phyloP scores from a whole-genome alignment of 805 yeast species.

The Jamesozyma gamospora region DNA sequence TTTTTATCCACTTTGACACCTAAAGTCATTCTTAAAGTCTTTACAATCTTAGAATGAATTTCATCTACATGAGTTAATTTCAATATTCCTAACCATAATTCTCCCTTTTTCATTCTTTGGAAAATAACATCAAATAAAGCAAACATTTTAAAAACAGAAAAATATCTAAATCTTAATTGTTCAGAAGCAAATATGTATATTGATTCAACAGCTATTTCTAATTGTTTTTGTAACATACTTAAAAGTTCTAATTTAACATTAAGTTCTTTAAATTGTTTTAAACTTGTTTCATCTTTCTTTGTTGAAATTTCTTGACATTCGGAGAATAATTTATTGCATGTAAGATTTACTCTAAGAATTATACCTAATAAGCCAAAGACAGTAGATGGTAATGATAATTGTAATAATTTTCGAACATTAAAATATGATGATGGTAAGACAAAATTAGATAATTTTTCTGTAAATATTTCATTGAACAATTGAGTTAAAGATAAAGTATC shows the following conservation, averaged over 20 bases:
- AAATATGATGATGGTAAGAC: constrained; percentile 15
- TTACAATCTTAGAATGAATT: constrained; percentile 15
- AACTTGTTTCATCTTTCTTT: neutral
- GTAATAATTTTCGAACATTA: constrained; percentile 20
- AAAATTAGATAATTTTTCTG: constrained; percentile 13
- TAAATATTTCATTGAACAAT: constrained; percentile 18
- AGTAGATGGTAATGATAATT: constrained; percentile 21
- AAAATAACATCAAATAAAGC: constrained; percentile 24
- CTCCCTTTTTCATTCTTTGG: constrained; percentile 23
- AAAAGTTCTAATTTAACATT: constrained; percentile 14
- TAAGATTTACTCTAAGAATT: constrained; percentile 19
- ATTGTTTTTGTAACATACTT: constrained; percentile 15
- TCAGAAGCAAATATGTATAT: constrained; percentile 18
- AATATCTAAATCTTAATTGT: constrained; percentile 23
- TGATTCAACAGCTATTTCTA: constrained; percentile 20
- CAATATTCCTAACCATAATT: constrained; percentile 17
- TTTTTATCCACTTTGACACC: constrained; percentile 18
- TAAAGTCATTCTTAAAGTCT: constrained; percentile 18
- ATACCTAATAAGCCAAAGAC: constrained; percentile 20
- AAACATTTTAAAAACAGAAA: constrained; percentile 25
- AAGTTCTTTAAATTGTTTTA: constrained; percentile 1
- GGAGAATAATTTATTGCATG: constrained; percentile 13
- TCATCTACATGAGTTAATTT: constrained; percentile 13
- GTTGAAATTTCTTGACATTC: constrained; percentile 10
- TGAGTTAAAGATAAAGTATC: constrained; percentile 14